Percentiles rank a stretch among this genome's conserved stretches.
phyloP scores from a whole-genome alignment of 768 basidiomycete species.

The Kwoniella mangroviensis region DNA sequence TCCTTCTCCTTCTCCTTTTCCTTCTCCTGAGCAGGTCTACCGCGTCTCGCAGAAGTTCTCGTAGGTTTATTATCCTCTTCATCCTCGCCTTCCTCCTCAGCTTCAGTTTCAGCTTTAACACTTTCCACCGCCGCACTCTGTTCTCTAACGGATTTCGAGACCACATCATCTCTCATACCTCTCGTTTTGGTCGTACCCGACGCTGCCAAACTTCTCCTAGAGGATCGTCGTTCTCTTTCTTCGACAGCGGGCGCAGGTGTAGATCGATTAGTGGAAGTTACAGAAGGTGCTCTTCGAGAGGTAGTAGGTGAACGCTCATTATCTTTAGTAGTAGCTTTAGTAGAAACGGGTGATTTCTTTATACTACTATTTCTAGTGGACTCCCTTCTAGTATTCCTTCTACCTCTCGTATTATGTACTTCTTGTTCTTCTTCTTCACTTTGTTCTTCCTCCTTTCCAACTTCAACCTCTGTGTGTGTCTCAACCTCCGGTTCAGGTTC shows the following conservation, averaged over 20 bases:
- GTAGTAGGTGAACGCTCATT: constrained; percentile 29
- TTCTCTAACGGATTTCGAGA: constrained; percentile 29
- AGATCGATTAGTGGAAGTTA: constrained; percentile 33
- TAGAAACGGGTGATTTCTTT: background rate
- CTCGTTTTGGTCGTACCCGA: constrained; percentile 6
- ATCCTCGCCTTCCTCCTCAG: constrained; percentile 23
- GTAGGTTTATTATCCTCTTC: constrained; percentile 35
- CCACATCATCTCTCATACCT: constrained; percentile 29
- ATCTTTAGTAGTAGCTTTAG: background rate
- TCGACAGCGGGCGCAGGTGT: constrained; percentile 26
- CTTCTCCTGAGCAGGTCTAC: constrained; percentile 11
- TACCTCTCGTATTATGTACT: constrained; percentile 18
- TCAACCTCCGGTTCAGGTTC: constrained; percentile 15
- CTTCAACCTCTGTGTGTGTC: constrained; percentile 3
- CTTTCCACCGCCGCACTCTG: constrained; percentile 30
- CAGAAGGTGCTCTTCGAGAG: constrained; percentile 36
- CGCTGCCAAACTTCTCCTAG: constrained; percentile 3
- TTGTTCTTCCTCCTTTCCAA: constrained; percentile 14
- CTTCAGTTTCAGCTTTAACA: constrained; percentile 29
- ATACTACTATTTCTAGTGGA: constrained; percentile 8
- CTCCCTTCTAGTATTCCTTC: constrained; percentile 20
- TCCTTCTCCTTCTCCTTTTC: constrained; percentile 29
- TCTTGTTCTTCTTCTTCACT: constrained; percentile 34
- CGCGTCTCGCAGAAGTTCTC: constrained; percentile 19
- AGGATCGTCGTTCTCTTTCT: constrained; percentile 9